Base-by-base conservation (phyloP, 2,329 filamentous ascomycete species). In the Fusarium sp. region DNA sequence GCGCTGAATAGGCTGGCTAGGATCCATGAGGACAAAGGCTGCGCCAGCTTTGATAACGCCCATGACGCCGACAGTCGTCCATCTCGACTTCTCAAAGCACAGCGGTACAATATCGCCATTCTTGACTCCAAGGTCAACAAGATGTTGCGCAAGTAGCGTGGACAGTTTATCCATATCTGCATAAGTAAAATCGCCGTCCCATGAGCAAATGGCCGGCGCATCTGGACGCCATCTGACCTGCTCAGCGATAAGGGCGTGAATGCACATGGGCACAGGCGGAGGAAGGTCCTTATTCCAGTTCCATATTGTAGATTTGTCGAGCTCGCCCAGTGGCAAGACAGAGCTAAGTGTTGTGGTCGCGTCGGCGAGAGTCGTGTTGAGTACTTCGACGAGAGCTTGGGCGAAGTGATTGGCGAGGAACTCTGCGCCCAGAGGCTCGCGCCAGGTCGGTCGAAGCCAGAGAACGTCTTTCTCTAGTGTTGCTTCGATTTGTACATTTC, bases 41-140 rank as follows among this genome's bases (percentile, higher is more conserved):
- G 73, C 77, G 9, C 78, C 78, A 10, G 76, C 72, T 63, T 77
- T 77, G 27, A 77, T 64, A 20, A 79, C 67, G 0, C 70, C 75
- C 56, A 79, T 58, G 31, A 79, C 70, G 3, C 70, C 72, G 3
- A 78, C 68, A 0, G 72, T 71, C 1, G 74, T 75, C 74, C 70
- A 76, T 18, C 62, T 62, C 0, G 76, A 77, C 57, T 78, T 79
- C 35, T 76, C 73, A 21, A 77, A 77, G 39, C 72, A 76, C 3
- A 78, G 54, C 0, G 75, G 75, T 8, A 78, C 71, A 7, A 76
- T 68, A 5, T 65, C 63, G 5, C 72, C 76, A 5, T 63, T 63
- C 8, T 63, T 63, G 17, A 77, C 59, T 2, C 75, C 75, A 0
- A 72, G 48, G 6, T 43, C 47, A 13, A 63, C 33, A 2, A 76